These are phyloP conservation scores for Straminergon stramineum DNA, from an alignment of 225 moss, liverwort and hornwort genomes.

Conservation along the genomic window DNA sequence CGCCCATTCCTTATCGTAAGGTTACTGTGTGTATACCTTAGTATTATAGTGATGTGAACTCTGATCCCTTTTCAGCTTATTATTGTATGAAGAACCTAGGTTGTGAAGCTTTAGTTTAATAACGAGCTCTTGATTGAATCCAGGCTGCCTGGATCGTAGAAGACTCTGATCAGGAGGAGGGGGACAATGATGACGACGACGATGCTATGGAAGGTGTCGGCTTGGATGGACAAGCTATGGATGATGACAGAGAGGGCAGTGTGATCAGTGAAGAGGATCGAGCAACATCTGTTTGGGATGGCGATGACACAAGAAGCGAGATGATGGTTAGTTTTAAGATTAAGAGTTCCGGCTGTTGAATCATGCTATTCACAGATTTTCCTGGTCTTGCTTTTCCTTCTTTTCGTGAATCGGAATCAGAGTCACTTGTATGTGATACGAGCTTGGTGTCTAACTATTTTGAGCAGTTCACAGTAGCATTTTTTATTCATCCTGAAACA, in stretches of 20 bases:
- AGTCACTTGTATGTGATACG: background rate
- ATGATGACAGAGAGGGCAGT: slow-evolving; percentile 47
- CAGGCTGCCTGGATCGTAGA: slow-evolving; percentile 98
- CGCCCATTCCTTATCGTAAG: background rate
- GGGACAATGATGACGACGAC: slow-evolving; percentile 18
- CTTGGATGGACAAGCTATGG: slow-evolving; percentile 31
- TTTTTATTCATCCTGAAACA: background rate
- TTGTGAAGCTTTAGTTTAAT: background rate
- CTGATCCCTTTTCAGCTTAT: background rate
- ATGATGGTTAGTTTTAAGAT: slow-evolving; percentile 55
- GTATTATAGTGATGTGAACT: background rate
- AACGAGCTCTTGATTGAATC: background rate
- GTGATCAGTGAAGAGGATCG: slow-evolving; percentile 64
- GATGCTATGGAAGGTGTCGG: slow-evolving; percentile 41
- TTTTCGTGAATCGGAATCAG: background rate
- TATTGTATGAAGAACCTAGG: background rate
- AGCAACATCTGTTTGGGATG: slow-evolving; percentile 75
- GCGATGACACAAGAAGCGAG: slow-evolving; percentile 63
- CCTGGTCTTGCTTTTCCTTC: background rate
- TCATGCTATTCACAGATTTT: background rate
- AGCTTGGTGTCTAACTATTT: background rate
- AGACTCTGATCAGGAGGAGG: slow-evolving; percentile 65
- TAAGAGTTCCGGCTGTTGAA: background rate
- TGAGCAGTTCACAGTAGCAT: background rate
- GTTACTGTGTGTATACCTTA: background rate